phyloP scores from a whole-genome alignment of 192 early-diverging fungal species.

The Geranomyces variabilis region DNA sequence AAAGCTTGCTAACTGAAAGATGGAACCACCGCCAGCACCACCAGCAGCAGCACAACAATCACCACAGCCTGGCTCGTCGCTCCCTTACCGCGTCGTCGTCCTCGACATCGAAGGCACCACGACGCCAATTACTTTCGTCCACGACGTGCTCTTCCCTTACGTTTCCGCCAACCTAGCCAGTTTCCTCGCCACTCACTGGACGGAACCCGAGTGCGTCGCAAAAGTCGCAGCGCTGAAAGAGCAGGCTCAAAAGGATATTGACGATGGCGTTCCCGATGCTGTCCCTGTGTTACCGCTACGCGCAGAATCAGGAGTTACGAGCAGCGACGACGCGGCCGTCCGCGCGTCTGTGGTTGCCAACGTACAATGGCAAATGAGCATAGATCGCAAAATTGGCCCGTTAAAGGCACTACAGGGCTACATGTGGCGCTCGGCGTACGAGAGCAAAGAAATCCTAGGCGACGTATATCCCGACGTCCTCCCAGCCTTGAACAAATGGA shows the following conservation, averaged over 20 bases:
- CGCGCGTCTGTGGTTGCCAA: slow-evolving; percentile 62
- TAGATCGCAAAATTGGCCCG: slow-evolving; percentile 88
- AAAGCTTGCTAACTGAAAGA: no score
- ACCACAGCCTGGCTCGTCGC: no score
- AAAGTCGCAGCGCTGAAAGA: slow-evolving; percentile 56
- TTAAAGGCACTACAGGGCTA: slow-evolving; percentile 91
- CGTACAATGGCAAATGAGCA: slow-evolving; percentile 81
- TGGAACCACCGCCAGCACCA: no score
- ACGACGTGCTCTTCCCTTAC: slow-evolving; percentile 92
- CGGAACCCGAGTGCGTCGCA: slow-evolving; percentile 38
- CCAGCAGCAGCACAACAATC: no score
- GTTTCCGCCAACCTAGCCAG: slow-evolving; percentile 59
- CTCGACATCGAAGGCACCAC: slow-evolving; percentile 97
- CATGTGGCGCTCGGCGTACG: slow-evolving; percentile 92
- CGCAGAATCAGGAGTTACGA: slow-evolving; percentile 35
- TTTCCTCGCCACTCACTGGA: slow-evolving; percentile 72
- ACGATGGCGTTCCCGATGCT: slow-evolving; percentile 5
- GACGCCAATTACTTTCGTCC: slow-evolving; percentile 94
- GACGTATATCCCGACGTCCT: slow-evolving; percentile 88
- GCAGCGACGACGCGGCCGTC: slow-evolving; percentile 28
- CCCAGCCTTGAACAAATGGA: slow-evolving; percentile 76
- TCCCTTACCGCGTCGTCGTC: slow-evolving; percentile 61
- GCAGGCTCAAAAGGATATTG: slow-evolving; percentile 38
- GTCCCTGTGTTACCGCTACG: slow-evolving; percentile 24
- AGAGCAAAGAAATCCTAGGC: slow-evolving; percentile 73